Conservation (phyloP, 2,329 filamentous ascomycete genomes). For the Talaromyces sp. region DNA sequence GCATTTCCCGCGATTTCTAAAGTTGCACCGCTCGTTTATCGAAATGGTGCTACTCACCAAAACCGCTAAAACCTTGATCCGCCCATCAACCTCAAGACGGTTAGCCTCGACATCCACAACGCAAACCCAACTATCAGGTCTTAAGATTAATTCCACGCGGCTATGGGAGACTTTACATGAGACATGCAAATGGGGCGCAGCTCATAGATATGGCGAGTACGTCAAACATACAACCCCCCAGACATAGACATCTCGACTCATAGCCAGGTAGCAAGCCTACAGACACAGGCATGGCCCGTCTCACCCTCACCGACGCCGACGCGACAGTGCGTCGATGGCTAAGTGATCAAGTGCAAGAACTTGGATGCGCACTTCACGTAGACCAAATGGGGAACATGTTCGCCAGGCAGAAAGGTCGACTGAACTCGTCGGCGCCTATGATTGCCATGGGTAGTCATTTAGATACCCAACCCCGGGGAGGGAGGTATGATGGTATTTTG, state of each 20-base stretch:
- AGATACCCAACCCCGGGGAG: slow-evolving; percentile 56
- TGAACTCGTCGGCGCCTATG: slow-evolving; percentile 60
- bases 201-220: slow-evolving; percentile 30
- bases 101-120: not conserved
- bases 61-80: not conserved
- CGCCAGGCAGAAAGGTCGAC: slow-evolving; percentile 62
- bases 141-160: slow-evolving; percentile 28
- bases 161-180: slow-evolving; percentile 31
- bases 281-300: slow-evolving; percentile 62
- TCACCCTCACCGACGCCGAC: slow-evolving; percentile 66
- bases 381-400: slow-evolving; percentile 80
- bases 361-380: slow-evolving; percentile 62
- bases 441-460: slow-evolving; percentile 67
- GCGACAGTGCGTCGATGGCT: slow-evolving; percentile 69
- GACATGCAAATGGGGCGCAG: slow-evolving; percentile 32
- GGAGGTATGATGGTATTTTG: slow-evolving; percentile 70
- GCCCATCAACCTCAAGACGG: not conserved
- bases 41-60: not conserved
- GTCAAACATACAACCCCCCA: not conserved
- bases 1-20: not conserved
- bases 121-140: slow-evolving; percentile 19
- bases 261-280: slow-evolving; percentile 13
- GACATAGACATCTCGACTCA: not conserved
- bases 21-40: not conserved
- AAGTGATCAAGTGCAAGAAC: slow-evolving; percentile 52